Evolutionary conservation across 345 rosid genomes (phyloP).

Genomic region (Aurinia saxatilis): DNA sequence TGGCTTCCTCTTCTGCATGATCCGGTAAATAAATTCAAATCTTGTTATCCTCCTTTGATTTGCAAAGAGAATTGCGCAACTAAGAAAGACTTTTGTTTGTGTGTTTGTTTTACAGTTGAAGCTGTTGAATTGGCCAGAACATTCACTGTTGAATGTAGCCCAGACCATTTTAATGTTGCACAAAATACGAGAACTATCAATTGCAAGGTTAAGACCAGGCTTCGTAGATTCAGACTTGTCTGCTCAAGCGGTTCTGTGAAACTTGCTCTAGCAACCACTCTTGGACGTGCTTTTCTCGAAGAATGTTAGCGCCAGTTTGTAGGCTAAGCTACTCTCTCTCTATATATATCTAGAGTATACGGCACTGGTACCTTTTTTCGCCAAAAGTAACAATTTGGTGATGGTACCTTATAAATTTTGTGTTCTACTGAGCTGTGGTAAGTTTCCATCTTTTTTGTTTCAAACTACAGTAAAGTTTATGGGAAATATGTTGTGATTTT

Average conservation of each 20-base stretch:
- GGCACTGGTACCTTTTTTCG: background rate
- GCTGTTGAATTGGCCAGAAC: constrained; percentile 67
- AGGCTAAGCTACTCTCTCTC: background rate
- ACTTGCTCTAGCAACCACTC: constrained; percentile 75
- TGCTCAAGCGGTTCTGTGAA: constrained; percentile 59
- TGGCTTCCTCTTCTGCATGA: constrained; percentile 89
- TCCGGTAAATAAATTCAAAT: constrained; percentile 43
- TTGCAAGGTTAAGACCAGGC: constrained; percentile 67
- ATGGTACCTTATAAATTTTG: too few relatives aligned
- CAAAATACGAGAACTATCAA: constrained; percentile 72
- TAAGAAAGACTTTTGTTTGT: background rate
- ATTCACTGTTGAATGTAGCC: constrained; percentile 54
- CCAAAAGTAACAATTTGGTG: background rate
- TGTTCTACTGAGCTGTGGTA: background rate
- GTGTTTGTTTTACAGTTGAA: constrained; percentile 61
- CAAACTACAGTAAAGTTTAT: background rate
- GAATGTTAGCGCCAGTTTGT: constrained; percentile 31
- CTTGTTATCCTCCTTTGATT: background rate
- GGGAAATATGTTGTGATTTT: background rate
- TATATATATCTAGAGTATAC: too few relatives aligned
- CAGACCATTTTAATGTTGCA: constrained; percentile 72
- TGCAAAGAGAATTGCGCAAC: background rate
- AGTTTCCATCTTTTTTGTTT: background rate
- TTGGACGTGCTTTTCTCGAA: constrained; percentile 72
- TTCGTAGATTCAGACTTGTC: constrained; percentile 57